Evolutionary conservation across 2,329 filamentous ascomycete species (phyloP).

Genomic region (Metarhizium rileyi): DNA sequence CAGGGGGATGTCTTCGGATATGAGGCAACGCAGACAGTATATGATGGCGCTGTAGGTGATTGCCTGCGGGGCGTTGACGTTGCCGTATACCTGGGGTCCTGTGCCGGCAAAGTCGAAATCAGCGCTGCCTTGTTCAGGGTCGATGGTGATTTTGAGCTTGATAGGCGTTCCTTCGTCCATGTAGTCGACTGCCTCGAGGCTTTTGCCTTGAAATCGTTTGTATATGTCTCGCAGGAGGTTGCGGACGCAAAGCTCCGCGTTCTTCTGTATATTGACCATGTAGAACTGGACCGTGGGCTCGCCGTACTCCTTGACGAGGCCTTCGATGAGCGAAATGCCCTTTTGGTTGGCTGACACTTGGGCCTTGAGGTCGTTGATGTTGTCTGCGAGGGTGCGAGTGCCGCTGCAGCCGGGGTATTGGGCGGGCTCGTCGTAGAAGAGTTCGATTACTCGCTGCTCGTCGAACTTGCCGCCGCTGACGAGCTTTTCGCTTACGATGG

Average conservation of each 20-base stretch:
- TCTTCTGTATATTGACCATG: conserved; percentile 72
- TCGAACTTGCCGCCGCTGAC: conserved; percentile 70
- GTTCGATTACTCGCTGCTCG: conserved; percentile 63
- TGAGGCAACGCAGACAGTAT: conserved; percentile 71
- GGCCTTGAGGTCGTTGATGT: conserved; percentile 74
- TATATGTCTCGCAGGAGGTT: conserved; percentile 62
- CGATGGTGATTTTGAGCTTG: conserved; percentile 62
- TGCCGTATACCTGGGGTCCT: conserved; percentile 69
- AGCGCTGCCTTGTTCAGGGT: conserved; percentile 64
- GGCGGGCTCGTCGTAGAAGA: conserved; percentile 64
- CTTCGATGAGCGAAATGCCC: conserved; percentile 70
- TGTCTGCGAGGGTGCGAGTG: conserved; percentile 68
- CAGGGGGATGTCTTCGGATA: conserved; percentile 71
- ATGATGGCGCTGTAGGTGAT: conserved; percentile 83
- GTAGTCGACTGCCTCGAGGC: conserved; percentile 62
- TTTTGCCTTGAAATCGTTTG: conserved; percentile 58
- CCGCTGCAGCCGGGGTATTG: conserved; percentile 68
- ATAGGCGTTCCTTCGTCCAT: conserved; percentile 84
- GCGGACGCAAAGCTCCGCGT: conserved; percentile 66
- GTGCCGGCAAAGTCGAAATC: conserved; percentile 75
- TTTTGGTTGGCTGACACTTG: conserved; percentile 81
- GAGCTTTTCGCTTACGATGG: conserved; percentile 57
- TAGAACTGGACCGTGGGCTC: conserved; percentile 73
- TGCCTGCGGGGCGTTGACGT: conserved; percentile 72
- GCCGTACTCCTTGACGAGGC: conserved; percentile 67